Percentiles rank a stretch among this genome's conserved stretches.
Evolutionary conservation across 2,329 filamentous ascomycete species (phyloP).

Genomic region (Thermochaetoides dissita): DNA sequence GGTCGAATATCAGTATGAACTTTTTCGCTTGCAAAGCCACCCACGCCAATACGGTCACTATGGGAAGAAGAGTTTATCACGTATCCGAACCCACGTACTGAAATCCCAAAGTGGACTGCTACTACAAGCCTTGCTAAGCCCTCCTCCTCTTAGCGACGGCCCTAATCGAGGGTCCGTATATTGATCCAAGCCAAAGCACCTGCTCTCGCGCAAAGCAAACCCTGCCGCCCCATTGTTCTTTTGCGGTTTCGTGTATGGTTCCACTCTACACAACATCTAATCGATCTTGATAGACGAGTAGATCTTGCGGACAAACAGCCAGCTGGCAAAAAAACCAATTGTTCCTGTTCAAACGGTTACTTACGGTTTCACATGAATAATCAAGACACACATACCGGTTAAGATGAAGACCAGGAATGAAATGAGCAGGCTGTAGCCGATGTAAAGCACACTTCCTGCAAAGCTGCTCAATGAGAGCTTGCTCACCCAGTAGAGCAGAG

Average conservation of each 20-base stretch:
- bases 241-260: background rate
- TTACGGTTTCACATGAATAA: background rate
- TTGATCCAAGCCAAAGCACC: slow-evolving; percentile 4
- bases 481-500: slow-evolving; percentile 78
- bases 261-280: slow-evolving; percentile 27
- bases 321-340: slow-evolving; percentile 90
- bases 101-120: no score
- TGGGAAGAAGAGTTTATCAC: no score
- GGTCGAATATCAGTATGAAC: no score
- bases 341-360: slow-evolving; percentile 44
- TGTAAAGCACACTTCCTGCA: slow-evolving; percentile 77
- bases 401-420: slow-evolving; percentile 87
- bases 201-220: background rate
- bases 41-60: no score
- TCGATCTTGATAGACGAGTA: slow-evolving; percentile 98
- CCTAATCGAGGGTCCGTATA: no score
- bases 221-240: background rate
- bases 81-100: no score
- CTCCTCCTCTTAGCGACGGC: no score
- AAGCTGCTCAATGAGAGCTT: slow-evolving; percentile 75
- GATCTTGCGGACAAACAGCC: slow-evolving; percentile 86
- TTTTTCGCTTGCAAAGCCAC: no score
- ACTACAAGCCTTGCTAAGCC: no score
- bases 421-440: slow-evolving; percentile 82
- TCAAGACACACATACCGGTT: slow-evolving; percentile 56